Evolutionary conservation across 176 grass and related monocot species (phyloP), one percentile per base, ranked within the genome.

Genomic region (Bromus sterilis): DNA sequence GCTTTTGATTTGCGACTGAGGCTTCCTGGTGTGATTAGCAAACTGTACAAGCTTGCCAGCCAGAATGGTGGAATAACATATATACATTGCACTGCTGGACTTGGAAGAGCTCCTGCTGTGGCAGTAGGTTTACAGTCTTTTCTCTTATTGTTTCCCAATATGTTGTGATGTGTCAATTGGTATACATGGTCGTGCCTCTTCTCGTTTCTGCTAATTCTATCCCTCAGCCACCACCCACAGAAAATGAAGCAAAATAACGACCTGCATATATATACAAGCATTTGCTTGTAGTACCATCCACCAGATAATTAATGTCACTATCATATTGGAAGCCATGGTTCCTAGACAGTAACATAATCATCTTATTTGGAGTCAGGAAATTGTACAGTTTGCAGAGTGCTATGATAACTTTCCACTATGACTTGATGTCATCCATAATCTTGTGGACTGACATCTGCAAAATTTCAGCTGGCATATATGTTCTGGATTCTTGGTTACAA

Each of bases 31-130:
- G 96, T 95, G 76, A 62, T 99, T 84, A 90, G 93, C 93, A 93
- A 89, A 93, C 51, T 99, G 83, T 78, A 93, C 87, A 91, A 95
- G 85, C 85, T 91, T 76, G 37, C 91, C 70, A 91, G 85, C 31
- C 56, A 6, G 34, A 99, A 95, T 64, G 91, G 93, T 75, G 93
- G 96, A 41, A 85, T 99, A 40, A 92, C 96, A 56, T 99, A 99
- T 66, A 89, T 99, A 88, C 96, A 99, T 87, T 99, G 96, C 53
- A 99, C 96, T 48, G 96, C 96, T 83, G 96, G 96, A 81, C 87
- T 99, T 87, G 96, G 96, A 91, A 93, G 96, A 83, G 93, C 93
- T 70, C 93, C 93, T 88, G 89, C 91, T 83, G 91, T 95, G 44
- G 91, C 93, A 57, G 96, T 99, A 99, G 36, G 80, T 76, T 76